These are phyloP conservation scores for Sclerotinia sclerotiorum DNA, from an alignment of 2,329 filamentous ascomycete species.

Conservation along the genomic window DNA sequence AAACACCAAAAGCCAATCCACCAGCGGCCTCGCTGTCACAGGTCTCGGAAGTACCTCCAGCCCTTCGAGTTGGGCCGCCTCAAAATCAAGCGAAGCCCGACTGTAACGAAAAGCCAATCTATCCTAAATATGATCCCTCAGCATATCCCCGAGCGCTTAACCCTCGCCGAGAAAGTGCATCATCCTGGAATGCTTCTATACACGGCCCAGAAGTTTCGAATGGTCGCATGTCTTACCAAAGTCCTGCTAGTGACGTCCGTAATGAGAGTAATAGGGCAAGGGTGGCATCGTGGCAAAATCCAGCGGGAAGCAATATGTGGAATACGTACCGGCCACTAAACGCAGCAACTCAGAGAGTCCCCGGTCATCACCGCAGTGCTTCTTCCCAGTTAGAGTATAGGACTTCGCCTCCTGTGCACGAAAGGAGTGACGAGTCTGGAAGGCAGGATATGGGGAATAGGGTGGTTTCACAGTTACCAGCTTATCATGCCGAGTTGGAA, in stretches of 20 bases:
- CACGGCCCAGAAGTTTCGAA: neutral
- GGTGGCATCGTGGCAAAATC: slow-evolving; percentile 12
- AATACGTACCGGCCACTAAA: slow-evolving; percentile 12
- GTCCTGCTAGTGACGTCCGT: neutral
- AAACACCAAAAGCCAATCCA: slow-evolving; percentile 1
- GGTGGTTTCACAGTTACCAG: neutral
- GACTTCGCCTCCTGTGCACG: neutral
- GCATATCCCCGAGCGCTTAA: neutral
- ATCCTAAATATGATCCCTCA: slow-evolving; percentile 11
- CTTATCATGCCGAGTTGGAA: slow-evolving; percentile 20
- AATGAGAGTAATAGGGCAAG: slow-evolving; percentile 1
- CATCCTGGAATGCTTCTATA: slow-evolving; percentile 16
- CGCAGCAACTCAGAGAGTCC: neutral
- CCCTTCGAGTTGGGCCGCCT: neutral
- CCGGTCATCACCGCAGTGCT: slow-evolving; percentile 6
- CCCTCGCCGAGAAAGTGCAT: neutral
- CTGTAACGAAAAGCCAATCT: neutral
- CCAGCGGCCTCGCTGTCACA: slow-evolving; percentile 9
- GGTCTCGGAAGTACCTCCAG: slow-evolving; percentile 13
- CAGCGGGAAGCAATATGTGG: neutral
- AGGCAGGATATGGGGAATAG: neutral
- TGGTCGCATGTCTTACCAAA: neutral
- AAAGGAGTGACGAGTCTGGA: neutral
- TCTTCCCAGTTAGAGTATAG: slow-evolving; percentile 1
- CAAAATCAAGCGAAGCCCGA: neutral